A percentile compares a stretch with the other conserved stretches of the same genome.
Conservation (phyloP, 176 grass and related monocot genomes). For the sorghum (Sorghum bicolor) region Sorghum_bicolor_NCBIv3 NC_012870.2:17227001-17227500, state of each 20-base stretch:
- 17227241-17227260: neutral
- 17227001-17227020: conserved; percentile 8
- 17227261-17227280: neutral
- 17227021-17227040: conserved; percentile 25
- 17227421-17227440: conserved; percentile 80
- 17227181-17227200: conserved; percentile 27
- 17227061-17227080: neutral
- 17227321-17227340: conserved; percentile 73
- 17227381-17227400: conserved; percentile 75
- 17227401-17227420: conserved; percentile 76
- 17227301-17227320: conserved; percentile 80
- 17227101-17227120: neutral
- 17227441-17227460: conserved; percentile 62
- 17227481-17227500: conserved; percentile 91
- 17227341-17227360: conserved; percentile 65
- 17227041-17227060: conserved; percentile 9
- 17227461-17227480: conserved; percentile 77
- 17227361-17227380: conserved; percentile 63
- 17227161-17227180: conserved; percentile 30
- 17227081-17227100: neutral
- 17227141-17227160: conserved; percentile 34
- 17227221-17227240: neutral
- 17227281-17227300: conserved; percentile 38
- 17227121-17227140: conserved; percentile 29
- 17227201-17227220: neutral